Evolutionary conservation across 1,139 yeast genomes (phyloP).

Genomic region (Pneumocystis jirovecii): DNA sequence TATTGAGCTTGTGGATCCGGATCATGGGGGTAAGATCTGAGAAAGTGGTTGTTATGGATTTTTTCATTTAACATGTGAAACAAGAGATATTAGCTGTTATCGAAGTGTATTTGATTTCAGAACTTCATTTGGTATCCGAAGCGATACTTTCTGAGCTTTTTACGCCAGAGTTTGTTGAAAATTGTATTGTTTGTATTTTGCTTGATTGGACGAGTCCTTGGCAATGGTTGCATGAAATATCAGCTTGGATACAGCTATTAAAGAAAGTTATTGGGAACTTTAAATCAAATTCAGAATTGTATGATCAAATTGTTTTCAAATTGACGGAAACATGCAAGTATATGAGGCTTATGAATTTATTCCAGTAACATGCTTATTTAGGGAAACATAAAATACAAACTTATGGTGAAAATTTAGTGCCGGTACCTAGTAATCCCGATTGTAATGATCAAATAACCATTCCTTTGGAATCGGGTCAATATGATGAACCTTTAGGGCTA

Average conservation of each 20-base stretch:
- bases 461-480: constrained; percentile 24
- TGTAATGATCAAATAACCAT: constrained; percentile 10
- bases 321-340: neutral
- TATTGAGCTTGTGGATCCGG: constrained; percentile 23
- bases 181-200: constrained; percentile 10
- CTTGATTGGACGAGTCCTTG: constrained; percentile 16
- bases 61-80: constrained; percentile 1
- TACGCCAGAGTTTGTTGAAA: constrained; percentile 2
- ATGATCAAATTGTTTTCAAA: neutral
- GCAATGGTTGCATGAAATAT: constrained; percentile 13
- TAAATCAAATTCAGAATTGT: constrained; percentile 1
- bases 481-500: constrained; percentile 23
- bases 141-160: constrained; percentile 6
- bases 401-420: constrained; percentile 1
- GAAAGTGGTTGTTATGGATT: neutral
- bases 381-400: constrained; percentile 4
- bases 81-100: constrained; percentile 20
- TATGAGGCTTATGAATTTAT: neutral
- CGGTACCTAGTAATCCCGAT: neutral
- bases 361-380: neutral
- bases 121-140: constrained; percentile 3
- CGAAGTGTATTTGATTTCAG: constrained; percentile 23
- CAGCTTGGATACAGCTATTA: constrained; percentile 7
- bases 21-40: constrained; percentile 20
- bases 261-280: constrained; percentile 5